A percentile compares a stretch with the other conserved stretches of the same genome.
Conservation (phyloP, 1,284 basidiomycete genomes). For the Xanthoconium separans region DNA sequence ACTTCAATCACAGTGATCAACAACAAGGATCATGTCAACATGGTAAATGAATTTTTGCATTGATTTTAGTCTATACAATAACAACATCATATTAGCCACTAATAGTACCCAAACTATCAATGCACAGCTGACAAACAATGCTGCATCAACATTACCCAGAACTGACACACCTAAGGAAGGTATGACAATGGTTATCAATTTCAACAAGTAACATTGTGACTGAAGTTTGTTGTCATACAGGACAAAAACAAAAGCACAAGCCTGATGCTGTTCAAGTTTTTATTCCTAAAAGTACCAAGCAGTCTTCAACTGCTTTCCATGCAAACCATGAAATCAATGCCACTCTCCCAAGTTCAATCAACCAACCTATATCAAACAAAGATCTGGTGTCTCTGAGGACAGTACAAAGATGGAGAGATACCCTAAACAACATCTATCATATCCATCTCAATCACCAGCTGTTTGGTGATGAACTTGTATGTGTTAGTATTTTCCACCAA, state of each 20-base stretch:
- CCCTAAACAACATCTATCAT: conserved; percentile 5
- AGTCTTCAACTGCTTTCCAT: background rate
- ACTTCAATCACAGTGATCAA: background rate
- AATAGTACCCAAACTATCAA: background rate
- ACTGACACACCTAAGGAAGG: background rate
- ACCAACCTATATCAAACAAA: background rate
- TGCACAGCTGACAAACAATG: background rate
- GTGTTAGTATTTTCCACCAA: background rate
- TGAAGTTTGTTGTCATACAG: background rate
- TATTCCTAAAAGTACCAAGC: background rate
- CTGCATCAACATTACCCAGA: background rate
- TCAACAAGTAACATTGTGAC: background rate
- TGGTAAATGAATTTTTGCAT: background rate
- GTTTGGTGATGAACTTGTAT: conserved; percentile 24
- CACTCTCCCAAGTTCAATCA: background rate
- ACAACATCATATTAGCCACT: background rate
- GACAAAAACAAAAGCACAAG: background rate
- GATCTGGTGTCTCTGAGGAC: background rate
- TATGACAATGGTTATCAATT: background rate
- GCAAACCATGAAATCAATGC: background rate
- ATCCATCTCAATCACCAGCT: background rate
- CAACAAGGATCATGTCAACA: background rate
- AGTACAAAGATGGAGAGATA: conserved; percentile 14
- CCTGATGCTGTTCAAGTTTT: background rate
- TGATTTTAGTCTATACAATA: background rate